Evolutionary conservation across 2,329 filamentous ascomycete genomes (phyloP), one percentile per base, ranked within the genome.

Genomic region (Colletotrichum cordylinicola): DNA sequence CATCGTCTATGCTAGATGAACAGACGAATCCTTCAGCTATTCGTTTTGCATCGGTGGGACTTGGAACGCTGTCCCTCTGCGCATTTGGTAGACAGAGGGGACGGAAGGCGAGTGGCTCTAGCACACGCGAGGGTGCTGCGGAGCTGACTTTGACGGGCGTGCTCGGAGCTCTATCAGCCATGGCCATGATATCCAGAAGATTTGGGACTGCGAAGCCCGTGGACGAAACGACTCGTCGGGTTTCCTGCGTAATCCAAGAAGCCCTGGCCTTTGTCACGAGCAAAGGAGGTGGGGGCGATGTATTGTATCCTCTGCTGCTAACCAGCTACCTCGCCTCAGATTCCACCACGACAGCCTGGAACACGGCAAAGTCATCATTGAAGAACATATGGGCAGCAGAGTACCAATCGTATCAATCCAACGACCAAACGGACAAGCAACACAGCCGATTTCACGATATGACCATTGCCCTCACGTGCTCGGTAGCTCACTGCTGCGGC

Each of bases 401-500:
- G 52, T 24, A 15, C 21, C 56, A 62, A 55, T n/a, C 29, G 29
- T 10, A 37, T 48, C 29, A 27, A 12, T 21, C 9, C 52, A 55
- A 43, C 24, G 12, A n/a, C 21, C 18, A 62, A 37, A 4, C n/a
- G 15, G 29, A 15, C 65, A 48, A 21, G 43, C 43, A 48, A 21
- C n/a, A 48, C 18, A n/a, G 43, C 43, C 79, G 79, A 43, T 78
- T 82, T 18, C 83, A 85, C 77, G 81, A 84, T 70, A 80, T 80
- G 12, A 80, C 85, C 0, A 80, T 86, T 7, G 79, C 82, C 2
- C 83, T 91, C 48, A 79, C 88, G 35, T 87, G 86, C 72, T 86
- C 85, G 8, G 81, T 90, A 13, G 87, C 89, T 4, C 86, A 88
- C 37, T 87, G 84, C 77, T 89, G 88, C 77, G 85, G 87, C 18